Base-by-base conservation (phyloP, 2,329 filamentous ascomycete species). In the Cordyceps tenuipes region DNA sequence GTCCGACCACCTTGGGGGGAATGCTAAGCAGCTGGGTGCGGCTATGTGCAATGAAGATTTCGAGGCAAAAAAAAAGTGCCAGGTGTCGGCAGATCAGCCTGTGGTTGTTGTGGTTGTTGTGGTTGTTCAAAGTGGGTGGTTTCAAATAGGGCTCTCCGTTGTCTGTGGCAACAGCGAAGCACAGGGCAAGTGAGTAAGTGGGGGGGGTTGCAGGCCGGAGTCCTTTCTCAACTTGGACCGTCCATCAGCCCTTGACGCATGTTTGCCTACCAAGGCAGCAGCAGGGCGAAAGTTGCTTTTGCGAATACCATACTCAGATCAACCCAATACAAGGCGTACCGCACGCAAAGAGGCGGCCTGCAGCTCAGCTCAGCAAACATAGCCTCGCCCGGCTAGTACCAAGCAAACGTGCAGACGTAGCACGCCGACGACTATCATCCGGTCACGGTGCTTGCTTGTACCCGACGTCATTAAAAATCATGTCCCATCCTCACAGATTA, bases 91-190 rank as follows among this genome's bases (percentile, higher is more conserved):
- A 50, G 34, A 29, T 21, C 55, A 19, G 34, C 31, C 15, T 43
- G 52, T 52, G 57, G 53, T 34, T n/a, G n/a, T n/a, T n/a, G n/a
- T n/a, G n/a, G n/a, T n/a, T n/a, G n/a, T n/a, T n/a, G n/a, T n/a
- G n/a, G 54, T 57, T 53, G 62, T 57, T 64, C 63, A 59, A 55
- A 23, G 23, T 23, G 23, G 61, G 55, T 47, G 29, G 29, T 3
- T 29, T 64, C 29, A 67, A 69, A 69, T 64, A 65, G 29, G 4
- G 29, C 29, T 23, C 26, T 29, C 64, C 64, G 71, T 72, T 73
- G 69, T 75, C 72, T 73, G 73, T 74, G 72, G 73, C 73, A 75
- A 75, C 72, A 66, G 55, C n/a, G 47, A 36, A 36, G 34, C 34
- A 19, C 46, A 23, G 46, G 13, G 26, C 23, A 43, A 43, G 39